Evolutionary conservation across 2,329 filamentous ascomycete species (phyloP), one percentile per base, ranked within the genome.

Genomic region (Arthrobotrys sphaeroides): DNA sequence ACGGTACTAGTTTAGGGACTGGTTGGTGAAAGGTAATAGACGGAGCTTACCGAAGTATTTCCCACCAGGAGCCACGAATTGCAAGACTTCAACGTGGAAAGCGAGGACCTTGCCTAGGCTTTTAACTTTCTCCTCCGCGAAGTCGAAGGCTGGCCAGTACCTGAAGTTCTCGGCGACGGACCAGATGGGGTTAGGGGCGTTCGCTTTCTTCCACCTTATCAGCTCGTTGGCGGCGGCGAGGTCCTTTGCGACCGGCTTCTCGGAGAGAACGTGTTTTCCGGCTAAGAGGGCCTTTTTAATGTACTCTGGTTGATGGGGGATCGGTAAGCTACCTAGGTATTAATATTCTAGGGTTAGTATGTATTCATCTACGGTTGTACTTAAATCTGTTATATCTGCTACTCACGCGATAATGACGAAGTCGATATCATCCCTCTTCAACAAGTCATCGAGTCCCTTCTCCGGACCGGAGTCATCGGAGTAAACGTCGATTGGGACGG

Each of bases 151-250:
- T 28, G 86, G 84, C 66, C 87, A 81, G 83, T 88, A 93, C 59
- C 91, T 86, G 80, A 88, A 91, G 82, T 94, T 93, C 82, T 94
- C 91, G 0, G 90, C 91, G 2, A 94, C 85, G 12, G 84, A 84
- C 82, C 88, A 88, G 80, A 49, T 82, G 79, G 68, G 83, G 36
- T 78, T 78, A n/a, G 76, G 49, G 0, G 72, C 72, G 9, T 83
- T 81, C 16, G 81, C 77, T 10, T 82, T 77, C 73, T 85, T 86
- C 81, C 84, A 87, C 5, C 83, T 73, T 22, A 88, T 81, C 26
- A 89, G 82, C n/a, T 84, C 82, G 24, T 82, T 80, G 0, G 86
- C 86, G 0, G 83, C 83, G 1, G 84, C 83, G 6, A 90, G 82
- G 77, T 90, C 87, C 77, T 87, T 86, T 1, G 87, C 89, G 42